These are phyloP conservation scores for Hypoxylon sp. DNA, from an alignment of 2,329 filamentous ascomycete species.

Conservation along the genomic window DNA sequence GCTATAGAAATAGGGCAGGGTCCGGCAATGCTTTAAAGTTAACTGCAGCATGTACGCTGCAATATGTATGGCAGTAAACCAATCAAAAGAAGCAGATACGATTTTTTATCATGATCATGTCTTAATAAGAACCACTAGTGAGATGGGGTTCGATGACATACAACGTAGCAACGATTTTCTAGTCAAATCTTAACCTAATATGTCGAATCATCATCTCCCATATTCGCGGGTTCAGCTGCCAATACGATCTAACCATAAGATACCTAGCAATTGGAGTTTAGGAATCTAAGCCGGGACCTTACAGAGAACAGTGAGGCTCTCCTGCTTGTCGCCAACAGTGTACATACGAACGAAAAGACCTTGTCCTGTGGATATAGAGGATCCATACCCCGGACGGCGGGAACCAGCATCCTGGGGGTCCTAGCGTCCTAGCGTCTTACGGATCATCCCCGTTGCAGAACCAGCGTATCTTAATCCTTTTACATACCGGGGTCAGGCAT, in stretches of 20 bases:
- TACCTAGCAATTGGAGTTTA: not conserved
- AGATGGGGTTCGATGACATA: slow-evolving; percentile 8
- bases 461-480: slow-evolving; percentile 9
- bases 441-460: slow-evolving; percentile 19
- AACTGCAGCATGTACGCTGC: slow-evolving; percentile 12
- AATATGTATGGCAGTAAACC: slow-evolving; percentile 7
- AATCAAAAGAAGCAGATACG: slow-evolving; percentile 2
- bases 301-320: slow-evolving; percentile 11
- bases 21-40: slow-evolving; percentile 8
- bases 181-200: slow-evolving; percentile 3
- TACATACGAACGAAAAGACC: slow-evolving; percentile 4
- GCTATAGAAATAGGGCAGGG: slow-evolving; percentile 1
- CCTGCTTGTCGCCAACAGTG: not conserved
- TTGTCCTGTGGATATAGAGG: slow-evolving; percentile 11
- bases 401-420: slow-evolving; percentile 12
- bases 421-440: slow-evolving; percentile 21
- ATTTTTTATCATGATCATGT: slow-evolving; percentile 3
- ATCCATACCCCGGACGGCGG: slow-evolving; percentile 13
- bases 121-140: slow-evolving; percentile 9
- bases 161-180: not conserved
- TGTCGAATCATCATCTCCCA: not conserved
- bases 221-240: not conserved
- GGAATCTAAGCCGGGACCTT: not conserved
- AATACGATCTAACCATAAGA: not conserved
- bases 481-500: slow-evolving; percentile 7